Conservation (phyloP, 202 grass and related monocot genomes). For the Setaria italica region DNA sequence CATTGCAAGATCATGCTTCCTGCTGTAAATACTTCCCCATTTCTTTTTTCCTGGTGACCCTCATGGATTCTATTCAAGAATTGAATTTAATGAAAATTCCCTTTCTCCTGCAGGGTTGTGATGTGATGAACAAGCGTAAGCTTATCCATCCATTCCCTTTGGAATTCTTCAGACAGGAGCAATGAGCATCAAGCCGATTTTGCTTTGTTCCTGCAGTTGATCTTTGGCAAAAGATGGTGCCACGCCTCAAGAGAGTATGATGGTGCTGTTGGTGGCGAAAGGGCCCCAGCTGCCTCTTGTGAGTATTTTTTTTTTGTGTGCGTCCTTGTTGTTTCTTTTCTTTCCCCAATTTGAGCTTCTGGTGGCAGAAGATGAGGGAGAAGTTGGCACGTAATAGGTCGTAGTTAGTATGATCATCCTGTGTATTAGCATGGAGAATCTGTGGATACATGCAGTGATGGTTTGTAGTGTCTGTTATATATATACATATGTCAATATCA, state of each 20-base stretch:
- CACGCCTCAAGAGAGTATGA: constrained; percentile 28
- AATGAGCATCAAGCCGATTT: constrained; percentile 29
- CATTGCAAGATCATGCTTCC: neutral
- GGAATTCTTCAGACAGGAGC: constrained; percentile 44
- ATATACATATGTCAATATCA: constrained; percentile 55
- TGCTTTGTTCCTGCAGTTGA: constrained; percentile 27
- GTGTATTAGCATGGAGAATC: constrained; percentile 70
- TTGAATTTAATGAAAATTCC: constrained; percentile 4
- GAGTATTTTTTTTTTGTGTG: constrained; percentile 49
- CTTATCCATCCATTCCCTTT: constrained; percentile 65
- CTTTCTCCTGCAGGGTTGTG: constrained; percentile 51
- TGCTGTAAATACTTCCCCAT: neutral
- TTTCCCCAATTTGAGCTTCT: constrained; percentile 19
- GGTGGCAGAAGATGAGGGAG: constrained; percentile 37
- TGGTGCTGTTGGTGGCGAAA: constrained; percentile 49
- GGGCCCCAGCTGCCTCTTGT: constrained; percentile 48
- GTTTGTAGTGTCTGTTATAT: constrained; percentile 58
- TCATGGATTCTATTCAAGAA: neutral
- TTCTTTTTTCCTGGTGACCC: neutral
- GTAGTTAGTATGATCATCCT: constrained; percentile 65
- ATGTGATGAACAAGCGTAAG: constrained; percentile 73
- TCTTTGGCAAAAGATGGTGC: constrained; percentile 31
- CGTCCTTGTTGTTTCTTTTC: constrained; percentile 27
- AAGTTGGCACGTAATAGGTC: constrained; percentile 39
- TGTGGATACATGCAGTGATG: constrained; percentile 73